Percentiles rank a stretch among this genome's conserved stretches.
These are phyloP conservation scores for Phaeomoniella chlamydospora DNA, from an alignment of 2,329 filamentous ascomycete genomes.

Conservation along the genomic window DNA sequence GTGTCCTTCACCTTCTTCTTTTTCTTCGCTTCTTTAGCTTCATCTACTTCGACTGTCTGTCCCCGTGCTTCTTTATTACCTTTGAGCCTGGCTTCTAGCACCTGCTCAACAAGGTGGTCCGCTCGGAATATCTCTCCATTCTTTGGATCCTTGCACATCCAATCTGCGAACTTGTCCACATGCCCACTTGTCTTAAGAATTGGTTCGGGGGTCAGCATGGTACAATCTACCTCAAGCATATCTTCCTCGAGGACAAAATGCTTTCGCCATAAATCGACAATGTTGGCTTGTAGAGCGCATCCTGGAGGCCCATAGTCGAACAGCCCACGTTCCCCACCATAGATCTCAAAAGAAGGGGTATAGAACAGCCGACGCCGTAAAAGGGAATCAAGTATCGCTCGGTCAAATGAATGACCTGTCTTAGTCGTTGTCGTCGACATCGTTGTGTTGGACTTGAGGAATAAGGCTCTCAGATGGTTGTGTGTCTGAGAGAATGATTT, in stretches of 20 bases:
- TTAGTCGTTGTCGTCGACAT: conserved; percentile 60
- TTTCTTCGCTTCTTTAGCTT: conserved; percentile 73
- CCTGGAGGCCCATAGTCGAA: conserved; percentile 91
- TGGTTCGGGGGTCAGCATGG: conserved; percentile 80
- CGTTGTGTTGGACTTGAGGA: conserved; percentile 19
- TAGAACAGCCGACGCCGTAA: conserved; percentile 85
- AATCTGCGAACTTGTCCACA: conserved; percentile 95
- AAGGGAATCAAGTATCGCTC: conserved; percentile 65
- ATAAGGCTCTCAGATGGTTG: conserved; percentile 13
- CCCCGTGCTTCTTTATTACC: conserved; percentile 88
- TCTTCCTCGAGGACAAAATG: conserved; percentile 89
- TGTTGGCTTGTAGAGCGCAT: conserved; percentile 72
- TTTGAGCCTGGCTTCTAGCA: conserved; percentile 74
- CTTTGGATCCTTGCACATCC: conserved; percentile 99
- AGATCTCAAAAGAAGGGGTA: conserved; percentile 91
- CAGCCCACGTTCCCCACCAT: conserved; percentile 74
- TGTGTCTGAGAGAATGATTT: conserved; percentile 25
- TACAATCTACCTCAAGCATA: conserved; percentile 92
- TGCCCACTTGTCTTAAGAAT: conserved; percentile 93
- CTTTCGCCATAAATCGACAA: conserved; percentile 80
- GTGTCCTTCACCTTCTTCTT: conserved; percentile 70
- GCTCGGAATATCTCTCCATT: conserved; percentile 92
- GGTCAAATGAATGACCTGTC: conserved; percentile 81
- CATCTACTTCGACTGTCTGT: conserved; percentile 50
- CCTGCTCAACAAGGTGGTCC: conserved; percentile 91